Conservation (phyloP, 2,329 filamentous ascomycete species). For the Monilinia polystroma region DNA sequence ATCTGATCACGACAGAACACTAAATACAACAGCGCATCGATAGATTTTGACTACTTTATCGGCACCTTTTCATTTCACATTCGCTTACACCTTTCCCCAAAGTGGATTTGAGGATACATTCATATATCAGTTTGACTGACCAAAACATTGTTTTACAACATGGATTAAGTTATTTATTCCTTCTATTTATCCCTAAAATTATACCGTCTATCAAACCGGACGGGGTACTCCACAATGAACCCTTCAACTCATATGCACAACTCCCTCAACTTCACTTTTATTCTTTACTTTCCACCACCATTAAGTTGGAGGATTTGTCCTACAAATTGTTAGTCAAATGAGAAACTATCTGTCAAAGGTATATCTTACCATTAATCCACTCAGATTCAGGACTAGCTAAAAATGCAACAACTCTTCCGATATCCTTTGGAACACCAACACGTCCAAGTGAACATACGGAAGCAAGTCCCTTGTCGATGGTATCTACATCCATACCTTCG, state of each 20-base stretch:
- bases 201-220: background rate
- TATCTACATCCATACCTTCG: conserved; percentile 53
- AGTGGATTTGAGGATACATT: too few relatives aligned
- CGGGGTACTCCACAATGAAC: background rate
- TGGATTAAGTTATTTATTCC: background rate
- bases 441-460: conserved; percentile 63
- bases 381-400: conserved; percentile 57
- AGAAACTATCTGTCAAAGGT: background rate
- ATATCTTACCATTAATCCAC: conserved; percentile 31
- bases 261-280: background rate
- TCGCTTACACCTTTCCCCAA: too few relatives aligned
- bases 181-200: conserved; percentile 4
- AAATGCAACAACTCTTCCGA: conserved; percentile 63
- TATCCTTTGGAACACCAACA: conserved; percentile 64
- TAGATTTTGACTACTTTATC: background rate
- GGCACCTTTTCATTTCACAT: background rate
- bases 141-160: background rate
- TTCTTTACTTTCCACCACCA: conserved; percentile 23
- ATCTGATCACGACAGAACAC: too few relatives aligned
- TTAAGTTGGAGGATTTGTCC: conserved; percentile 25
- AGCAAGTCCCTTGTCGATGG: conserved; percentile 54
- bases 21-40: background rate
- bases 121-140: background rate
- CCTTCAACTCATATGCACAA: conserved; percentile 9
- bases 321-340: conserved; percentile 6